phyloP scores from a whole-genome alignment of 1,284 basidiomycete species.

The Kwoniella shivajii region DNA sequence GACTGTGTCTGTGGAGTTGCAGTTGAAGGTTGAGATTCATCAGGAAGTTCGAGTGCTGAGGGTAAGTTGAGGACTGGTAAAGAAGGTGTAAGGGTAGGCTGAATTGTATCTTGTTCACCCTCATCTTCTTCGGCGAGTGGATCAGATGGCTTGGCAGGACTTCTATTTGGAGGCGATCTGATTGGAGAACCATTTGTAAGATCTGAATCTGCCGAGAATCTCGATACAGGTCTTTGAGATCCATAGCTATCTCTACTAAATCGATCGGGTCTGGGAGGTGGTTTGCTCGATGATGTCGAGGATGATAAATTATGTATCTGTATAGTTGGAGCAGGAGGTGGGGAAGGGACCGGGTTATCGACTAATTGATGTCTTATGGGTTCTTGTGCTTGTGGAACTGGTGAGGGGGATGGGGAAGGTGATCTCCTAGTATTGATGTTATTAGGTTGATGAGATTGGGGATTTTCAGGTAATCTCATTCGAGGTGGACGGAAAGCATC shows the following conservation, averaged over 20 bases:
- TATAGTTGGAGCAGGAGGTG: conserved; percentile 14
- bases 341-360: conserved; percentile 26
- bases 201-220: conserved; percentile 50
- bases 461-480: conserved; percentile 27
- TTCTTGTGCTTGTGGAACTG: conserved; percentile 8
- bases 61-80: conserved; percentile 34
- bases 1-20: conserved; percentile 39
- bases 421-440: too few species aligned
- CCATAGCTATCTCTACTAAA: conserved; percentile 40
- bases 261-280: conserved; percentile 38
- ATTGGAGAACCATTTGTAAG: conserved; percentile 39
- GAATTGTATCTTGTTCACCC: conserved; percentile 4
- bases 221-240: conserved; percentile 29
- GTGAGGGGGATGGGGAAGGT: conserved; percentile 9
- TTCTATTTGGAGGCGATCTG: conserved; percentile 21
- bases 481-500: conserved; percentile 54
- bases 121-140: conserved; percentile 15
- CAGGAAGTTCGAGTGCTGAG: conserved; percentile 20
- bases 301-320: conserved; percentile 4
- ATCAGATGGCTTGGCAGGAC: conserved; percentile 14
- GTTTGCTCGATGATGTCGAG: conserved; percentile 8
- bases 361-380: conserved; percentile 26
- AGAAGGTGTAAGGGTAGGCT: conserved; percentile 18
- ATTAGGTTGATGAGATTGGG: conserved; percentile 8
- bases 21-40: conserved; percentile 16